Base-by-base conservation (phyloP, 306 rosid species). In the Hippophae gyantsensis region DNA sequence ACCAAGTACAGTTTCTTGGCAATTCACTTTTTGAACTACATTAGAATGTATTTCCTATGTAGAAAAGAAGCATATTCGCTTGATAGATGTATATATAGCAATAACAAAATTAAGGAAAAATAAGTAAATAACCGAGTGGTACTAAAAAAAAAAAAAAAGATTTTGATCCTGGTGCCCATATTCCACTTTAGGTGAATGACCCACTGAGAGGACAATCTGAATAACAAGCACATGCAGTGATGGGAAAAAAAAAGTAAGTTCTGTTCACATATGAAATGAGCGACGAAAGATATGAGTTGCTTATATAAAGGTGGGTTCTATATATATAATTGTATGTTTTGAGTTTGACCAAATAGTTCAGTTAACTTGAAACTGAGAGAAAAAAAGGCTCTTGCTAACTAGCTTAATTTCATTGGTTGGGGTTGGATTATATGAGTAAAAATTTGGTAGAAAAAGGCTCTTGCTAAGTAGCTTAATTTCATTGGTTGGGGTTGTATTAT, bases 241-340 rank as follows among this genome's bases (percentile, higher is more conserved):
- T 60, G 52, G 40, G n/a, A n/a, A 64, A 64, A 26, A 70, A 18
- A 58, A 43, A 48, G 62, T 5, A 9, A 60, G 23, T 6, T 6
- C 6, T 13, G 14, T 52, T 50, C 52, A 8, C 3, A 43, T 43
- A 51, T 43, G 25, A 46, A 43, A 47, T 5, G 32, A 38, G 60
- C 71, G 23, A 26, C 45, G 59, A 43, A 63, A 12, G 51, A 52
- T 27, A 23, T 27, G 38, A 56, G 41, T 63, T 43, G 50, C 69
- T 50, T 50, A 48, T 32, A 12, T 26, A 40, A 52, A 32, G 38
- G 60, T 70, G 65, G 69, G 69, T 32, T 70, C 69, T 68, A 69
- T 57, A 53, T 46, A 11, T 1, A 46, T 18, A 32, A 2, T 32
- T 32, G 38, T 32, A 4, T 32, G 3, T 4, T 42, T 64, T 38